Evolutionary conservation across 805 yeast genomes (phyloP).

Genomic region (Metschnikowia noctiluminum): DNA sequence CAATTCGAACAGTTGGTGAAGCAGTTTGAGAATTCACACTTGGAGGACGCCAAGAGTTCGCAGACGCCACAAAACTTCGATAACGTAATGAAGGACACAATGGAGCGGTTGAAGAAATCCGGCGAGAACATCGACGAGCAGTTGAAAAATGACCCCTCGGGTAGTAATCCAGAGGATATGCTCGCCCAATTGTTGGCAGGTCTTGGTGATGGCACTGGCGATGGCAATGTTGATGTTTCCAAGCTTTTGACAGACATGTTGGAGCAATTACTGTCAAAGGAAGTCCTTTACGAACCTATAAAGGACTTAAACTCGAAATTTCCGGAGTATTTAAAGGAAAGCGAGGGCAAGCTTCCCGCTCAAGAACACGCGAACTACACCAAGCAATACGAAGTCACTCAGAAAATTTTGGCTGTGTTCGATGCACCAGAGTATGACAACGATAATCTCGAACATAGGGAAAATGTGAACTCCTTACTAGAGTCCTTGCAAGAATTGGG

Average conservation of each 20-base stretch:
- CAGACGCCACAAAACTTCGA: conserved; percentile 50
- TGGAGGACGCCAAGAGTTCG: conserved; percentile 30
- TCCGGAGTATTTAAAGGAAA: conserved; percentile 63
- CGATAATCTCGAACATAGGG: conserved; percentile 39
- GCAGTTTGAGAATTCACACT: conserved; percentile 37
- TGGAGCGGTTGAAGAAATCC: conserved; percentile 73
- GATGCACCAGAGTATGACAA: conserved; percentile 65
- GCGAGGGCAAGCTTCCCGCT: conserved; percentile 41
- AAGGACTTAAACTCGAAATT: conserved; percentile 73
- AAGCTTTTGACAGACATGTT: conserved; percentile 69
- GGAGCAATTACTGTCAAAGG: conserved; percentile 79
- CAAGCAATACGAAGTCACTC: conserved; percentile 60
- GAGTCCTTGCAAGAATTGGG: conserved; percentile 74
- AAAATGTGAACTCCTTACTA: conserved; percentile 53
- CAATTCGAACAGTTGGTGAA: conserved; percentile 49
- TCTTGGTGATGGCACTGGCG: conserved; percentile 37
- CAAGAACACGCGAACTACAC: conserved; percentile 53
- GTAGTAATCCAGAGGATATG: conserved; percentile 48
- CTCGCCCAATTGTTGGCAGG: conserved; percentile 58
- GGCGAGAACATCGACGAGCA: conserved; percentile 67
- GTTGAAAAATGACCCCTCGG: conserved; percentile 43
- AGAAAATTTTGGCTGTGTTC: conserved; percentile 59
- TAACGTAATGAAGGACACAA: conserved; percentile 73
- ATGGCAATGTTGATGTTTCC: conserved; percentile 55
- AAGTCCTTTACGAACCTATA: conserved; percentile 83